Percentiles rank a stretch among this genome's conserved stretches.
These are phyloP conservation scores for Paradendryphiella salina DNA, from an alignment of 2,329 filamentous ascomycete species.

Conservation along the genomic window DNA sequence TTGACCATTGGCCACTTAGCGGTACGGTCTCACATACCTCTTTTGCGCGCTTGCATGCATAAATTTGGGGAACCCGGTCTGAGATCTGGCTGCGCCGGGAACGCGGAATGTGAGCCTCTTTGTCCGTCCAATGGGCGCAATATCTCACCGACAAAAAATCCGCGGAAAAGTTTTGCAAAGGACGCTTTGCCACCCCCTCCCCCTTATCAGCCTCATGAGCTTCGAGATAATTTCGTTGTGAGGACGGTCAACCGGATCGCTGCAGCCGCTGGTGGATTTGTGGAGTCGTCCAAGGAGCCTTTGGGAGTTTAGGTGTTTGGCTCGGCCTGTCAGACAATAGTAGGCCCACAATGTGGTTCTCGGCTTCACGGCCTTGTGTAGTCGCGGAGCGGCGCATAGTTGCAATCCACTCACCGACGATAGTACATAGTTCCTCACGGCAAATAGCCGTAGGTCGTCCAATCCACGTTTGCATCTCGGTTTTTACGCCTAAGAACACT, in stretches of 20 bases:
- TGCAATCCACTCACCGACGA: conserved; percentile 6
- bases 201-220: conserved; percentile 3
- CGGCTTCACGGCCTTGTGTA: conserved; percentile 7
- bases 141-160: conserved; percentile 1
- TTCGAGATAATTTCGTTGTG: not conserved
- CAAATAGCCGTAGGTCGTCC: conserved; percentile 4
- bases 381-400: conserved; percentile 3
- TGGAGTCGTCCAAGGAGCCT: not conserved
- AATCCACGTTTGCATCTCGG: conserved; percentile 1
- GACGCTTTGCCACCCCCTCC: not conserved
- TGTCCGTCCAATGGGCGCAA: conserved; percentile 5
- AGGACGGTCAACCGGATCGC: not conserved
- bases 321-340: conserved; percentile 11
- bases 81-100: conserved; percentile 11
- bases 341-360: conserved; percentile 14
- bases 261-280: not conserved
- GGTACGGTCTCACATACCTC: conserved; percentile 3
- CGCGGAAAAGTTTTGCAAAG: conserved; percentile 13
- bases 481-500: conserved; percentile 1
- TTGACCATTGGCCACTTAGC: conserved; percentile 15
- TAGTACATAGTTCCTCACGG: conserved; percentile 9
- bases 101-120: conserved; percentile 19
- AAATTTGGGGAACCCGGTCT: conserved; percentile 16
- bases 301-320: conserved; percentile 6
- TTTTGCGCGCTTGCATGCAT: conserved; percentile 8